A percentile compares a stretch with the other conserved stretches of the same genome.
These are phyloP conservation scores for Nadsonia fulvescens DNA, from an alignment of 805 yeast genomes.

Conservation along the genomic window DNA sequence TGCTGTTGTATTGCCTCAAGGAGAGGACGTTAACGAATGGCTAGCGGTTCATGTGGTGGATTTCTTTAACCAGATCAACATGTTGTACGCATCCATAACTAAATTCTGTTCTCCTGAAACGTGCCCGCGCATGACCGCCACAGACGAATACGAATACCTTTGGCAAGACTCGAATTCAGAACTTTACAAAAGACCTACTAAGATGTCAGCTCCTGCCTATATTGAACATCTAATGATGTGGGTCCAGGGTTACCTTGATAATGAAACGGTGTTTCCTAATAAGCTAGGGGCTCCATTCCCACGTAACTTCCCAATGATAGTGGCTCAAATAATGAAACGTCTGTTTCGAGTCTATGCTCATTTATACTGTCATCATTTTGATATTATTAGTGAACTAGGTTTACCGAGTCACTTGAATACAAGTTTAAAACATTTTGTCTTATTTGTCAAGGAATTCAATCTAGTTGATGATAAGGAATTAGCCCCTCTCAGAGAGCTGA, in stretches of 20 bases:
- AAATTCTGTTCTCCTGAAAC: constrained; percentile 90
- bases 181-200: constrained; percentile 49
- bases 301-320: constrained; percentile 56
- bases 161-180: constrained; percentile 64
- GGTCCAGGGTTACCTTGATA: constrained; percentile 86
- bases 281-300: constrained; percentile 88
- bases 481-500: constrained; percentile 83
- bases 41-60: constrained; percentile 95
- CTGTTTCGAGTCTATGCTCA: constrained; percentile 92
- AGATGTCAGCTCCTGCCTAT: constrained; percentile 87
- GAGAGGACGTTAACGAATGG: constrained; percentile 89
- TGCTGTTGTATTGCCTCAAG: constrained; percentile 86
- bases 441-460: constrained; percentile 71
- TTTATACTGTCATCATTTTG: constrained; percentile 94
- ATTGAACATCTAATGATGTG: constrained; percentile 87
- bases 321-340: constrained; percentile 77
- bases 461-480: constrained; percentile 64
- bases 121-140: constrained; percentile 96
- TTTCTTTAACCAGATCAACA: constrained; percentile 87
- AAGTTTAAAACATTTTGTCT: constrained; percentile 80
- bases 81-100: constrained; percentile 90
- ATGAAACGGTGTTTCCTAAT: constrained; percentile 77
- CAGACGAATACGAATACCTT: constrained; percentile 87
- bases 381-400: constrained; percentile 82
- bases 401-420: constrained; percentile 86